Conservation (phyloP, 225 moss, liverwort and hornwort species). For the Bryoerythrophyllum caledonicum region DNA sequence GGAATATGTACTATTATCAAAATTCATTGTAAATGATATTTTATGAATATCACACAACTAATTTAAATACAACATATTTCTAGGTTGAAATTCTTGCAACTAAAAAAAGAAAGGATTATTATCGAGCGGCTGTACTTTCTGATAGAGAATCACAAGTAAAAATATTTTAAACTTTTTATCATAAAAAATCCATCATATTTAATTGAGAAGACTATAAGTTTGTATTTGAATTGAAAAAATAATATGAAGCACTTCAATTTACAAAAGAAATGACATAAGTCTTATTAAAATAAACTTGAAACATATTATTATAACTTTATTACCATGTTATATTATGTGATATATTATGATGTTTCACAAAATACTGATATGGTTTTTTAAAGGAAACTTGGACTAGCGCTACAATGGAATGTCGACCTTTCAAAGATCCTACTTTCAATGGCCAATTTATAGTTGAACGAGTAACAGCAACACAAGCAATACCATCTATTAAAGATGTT, state of each 20-base stretch:
- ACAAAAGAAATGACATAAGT: background rate
- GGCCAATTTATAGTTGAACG: slow-evolving; percentile 73
- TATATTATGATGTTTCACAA: background rate
- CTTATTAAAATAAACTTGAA: no score
- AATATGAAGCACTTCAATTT: no score
- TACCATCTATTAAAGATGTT: slow-evolving; percentile 46
- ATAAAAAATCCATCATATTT: no score
- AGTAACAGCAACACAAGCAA: slow-evolving; percentile 66
- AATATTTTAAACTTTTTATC: no score
- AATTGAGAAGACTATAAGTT: no score
- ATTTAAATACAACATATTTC: background rate
- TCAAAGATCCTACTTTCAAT: slow-evolving; percentile 84
- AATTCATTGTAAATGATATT: no score
- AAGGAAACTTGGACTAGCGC: slow-evolving; percentile 95
- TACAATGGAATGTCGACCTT: slow-evolving; percentile 88
- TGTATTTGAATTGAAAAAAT: no score
- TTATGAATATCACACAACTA: accelerated
- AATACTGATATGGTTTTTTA: background rate
- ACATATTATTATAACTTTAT: no score
- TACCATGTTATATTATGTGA: background rate
- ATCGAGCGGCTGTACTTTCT: slow-evolving; percentile 42
- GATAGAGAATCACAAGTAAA: slow-evolving; percentile 74
- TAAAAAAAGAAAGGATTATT: slow-evolving; percentile 69
- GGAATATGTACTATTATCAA: no score
- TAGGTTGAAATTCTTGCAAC: slow-evolving; percentile 65